Evolutionary conservation across 768 basidiomycete genomes (phyloP).

Genomic region (Boletus rubropictus): DNA sequence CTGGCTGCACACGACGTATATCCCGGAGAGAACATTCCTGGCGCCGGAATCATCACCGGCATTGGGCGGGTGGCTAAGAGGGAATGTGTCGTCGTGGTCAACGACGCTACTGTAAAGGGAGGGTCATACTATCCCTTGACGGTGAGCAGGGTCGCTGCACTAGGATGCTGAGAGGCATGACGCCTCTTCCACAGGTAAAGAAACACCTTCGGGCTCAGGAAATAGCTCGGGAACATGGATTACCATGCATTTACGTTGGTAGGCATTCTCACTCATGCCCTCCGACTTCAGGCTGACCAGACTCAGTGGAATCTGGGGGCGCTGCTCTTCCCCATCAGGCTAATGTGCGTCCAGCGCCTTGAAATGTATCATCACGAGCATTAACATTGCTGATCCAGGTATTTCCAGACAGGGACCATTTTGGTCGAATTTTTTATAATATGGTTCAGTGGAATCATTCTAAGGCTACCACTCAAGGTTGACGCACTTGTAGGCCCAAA

Average conservation of each 20-base stretch:
- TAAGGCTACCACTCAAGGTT: not conserved
- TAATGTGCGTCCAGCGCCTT: slow-evolving; percentile 38
- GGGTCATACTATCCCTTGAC: slow-evolving; percentile 90
- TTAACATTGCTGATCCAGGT: slow-evolving; percentile 37
- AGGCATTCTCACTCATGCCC: slow-evolving; percentile 21
- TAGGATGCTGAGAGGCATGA: not conserved
- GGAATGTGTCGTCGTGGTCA: slow-evolving; percentile 88
- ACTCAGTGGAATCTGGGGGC: slow-evolving; percentile 85
- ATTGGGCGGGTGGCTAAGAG: slow-evolving; percentile 71
- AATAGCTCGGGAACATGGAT: slow-evolving; percentile 82
- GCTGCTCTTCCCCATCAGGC: slow-evolving; percentile 91
- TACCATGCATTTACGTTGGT: slow-evolving; percentile 94
- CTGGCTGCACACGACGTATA: slow-evolving; percentile 89
- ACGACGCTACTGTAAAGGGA: slow-evolving; percentile 91
- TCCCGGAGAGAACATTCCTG: slow-evolving; percentile 66
- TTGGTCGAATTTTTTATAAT: slow-evolving; percentile 95
- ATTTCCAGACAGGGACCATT: slow-evolving; percentile 93
- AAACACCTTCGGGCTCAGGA: slow-evolving; percentile 94
- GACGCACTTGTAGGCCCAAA: slow-evolving; percentile 60
- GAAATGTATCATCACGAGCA: not conserved
- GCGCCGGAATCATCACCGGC: slow-evolving; percentile 88
- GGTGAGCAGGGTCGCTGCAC: slow-evolving; percentile 32
- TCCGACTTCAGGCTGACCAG: slow-evolving; percentile 3
- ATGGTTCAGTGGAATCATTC: slow-evolving; percentile 51
- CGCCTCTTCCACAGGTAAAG: slow-evolving; percentile 56